Evolutionary conservation across 805 yeast genomes (phyloP).

Genomic region (Nakazawaea wickerhamii): DNA sequence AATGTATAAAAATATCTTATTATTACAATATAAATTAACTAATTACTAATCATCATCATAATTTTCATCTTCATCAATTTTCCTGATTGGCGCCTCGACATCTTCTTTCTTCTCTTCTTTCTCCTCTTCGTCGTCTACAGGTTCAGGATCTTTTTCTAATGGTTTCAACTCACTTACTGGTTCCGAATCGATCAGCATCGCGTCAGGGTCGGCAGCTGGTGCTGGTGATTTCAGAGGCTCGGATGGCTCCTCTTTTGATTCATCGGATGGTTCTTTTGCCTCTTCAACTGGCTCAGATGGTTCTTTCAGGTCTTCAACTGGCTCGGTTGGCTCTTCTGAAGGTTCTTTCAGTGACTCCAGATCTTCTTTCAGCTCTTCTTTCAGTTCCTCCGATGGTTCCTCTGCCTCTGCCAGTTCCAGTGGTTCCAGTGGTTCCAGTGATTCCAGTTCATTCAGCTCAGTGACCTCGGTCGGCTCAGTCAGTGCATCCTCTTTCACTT

Average conservation of each 20-base stretch:
- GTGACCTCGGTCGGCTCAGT: conserved; percentile 2
- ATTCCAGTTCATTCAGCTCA: not conserved
- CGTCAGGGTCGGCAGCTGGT: no score
- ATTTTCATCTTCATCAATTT: conserved; percentile 32
- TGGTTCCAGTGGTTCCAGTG: conserved; percentile 4
- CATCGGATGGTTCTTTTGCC: conserved; percentile 12
- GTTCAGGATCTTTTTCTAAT: conserved; percentile 21
- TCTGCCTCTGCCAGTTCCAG: conserved; percentile 4
- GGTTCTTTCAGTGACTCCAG: not conserved
- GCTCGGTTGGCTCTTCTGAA: not conserved
- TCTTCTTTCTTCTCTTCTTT: conserved; percentile 18
- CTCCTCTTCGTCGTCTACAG: conserved; percentile 14
- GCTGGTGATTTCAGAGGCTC: no score
- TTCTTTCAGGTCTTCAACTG: conserved; percentile 1
- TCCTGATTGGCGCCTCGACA: conserved; percentile 26
- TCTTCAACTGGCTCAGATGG: not conserved
- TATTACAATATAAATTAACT: no score
- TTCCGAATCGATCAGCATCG: no score
- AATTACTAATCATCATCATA: conserved; percentile 32
- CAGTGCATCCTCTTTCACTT: conserved; percentile 1
- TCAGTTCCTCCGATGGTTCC: no score
- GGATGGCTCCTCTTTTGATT: conserved; percentile 18
- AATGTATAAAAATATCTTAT: no score
- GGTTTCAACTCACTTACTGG: no score
- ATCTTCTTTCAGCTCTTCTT: no score